Evolutionary conservation across 257 asterid species (phyloP).

Genomic region (Rubia yunnanensis): DNA sequence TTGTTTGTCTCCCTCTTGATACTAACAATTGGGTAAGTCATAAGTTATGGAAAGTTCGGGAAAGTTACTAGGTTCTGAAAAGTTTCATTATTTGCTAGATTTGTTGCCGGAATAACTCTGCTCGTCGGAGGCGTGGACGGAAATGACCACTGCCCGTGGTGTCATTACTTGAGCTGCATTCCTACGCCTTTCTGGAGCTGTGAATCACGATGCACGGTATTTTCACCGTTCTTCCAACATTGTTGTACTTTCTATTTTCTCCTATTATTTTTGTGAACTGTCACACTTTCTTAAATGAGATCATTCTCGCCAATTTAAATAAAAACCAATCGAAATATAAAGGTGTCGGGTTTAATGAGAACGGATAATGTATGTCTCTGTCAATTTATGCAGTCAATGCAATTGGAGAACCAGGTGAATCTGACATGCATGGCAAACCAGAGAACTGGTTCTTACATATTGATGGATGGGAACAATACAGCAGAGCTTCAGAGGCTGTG

Average conservation of each 20-base stretch:
- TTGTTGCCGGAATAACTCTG: conserved; percentile 29
- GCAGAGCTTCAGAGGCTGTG: conserved; percentile 49
- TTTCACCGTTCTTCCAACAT: conserved; percentile 10
- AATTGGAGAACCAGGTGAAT: conserved; percentile 30
- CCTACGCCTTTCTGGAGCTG: conserved; percentile 88
- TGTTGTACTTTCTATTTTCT: too few species aligned
- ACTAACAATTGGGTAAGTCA: conserved; percentile 38
- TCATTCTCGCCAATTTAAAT: too few species aligned
- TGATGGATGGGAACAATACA: conserved; percentile 20
- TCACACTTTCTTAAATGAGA: too few species aligned
- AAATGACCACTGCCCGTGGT: conserved; percentile 77
- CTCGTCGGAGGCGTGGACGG: conserved; percentile 61
- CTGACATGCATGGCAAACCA: conserved; percentile 55
- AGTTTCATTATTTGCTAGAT: conserved; percentile 24
- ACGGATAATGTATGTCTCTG: too few species aligned
- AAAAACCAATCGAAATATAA: too few species aligned
- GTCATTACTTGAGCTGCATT: conserved; percentile 74
- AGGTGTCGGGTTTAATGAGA: too few species aligned
- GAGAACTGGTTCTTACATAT: conserved; percentile 32
- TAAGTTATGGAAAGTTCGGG: too few species aligned
- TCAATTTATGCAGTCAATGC: conserved; percentile 46
- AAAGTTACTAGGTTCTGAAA: not conserved
- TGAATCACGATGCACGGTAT: conserved; percentile 49
- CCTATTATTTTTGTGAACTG: too few species aligned
- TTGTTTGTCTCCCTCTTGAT: conserved; percentile 30